Base-by-base conservation (phyloP, 2,329 filamentous ascomycete species). In the Triangularia setosa region DNA sequence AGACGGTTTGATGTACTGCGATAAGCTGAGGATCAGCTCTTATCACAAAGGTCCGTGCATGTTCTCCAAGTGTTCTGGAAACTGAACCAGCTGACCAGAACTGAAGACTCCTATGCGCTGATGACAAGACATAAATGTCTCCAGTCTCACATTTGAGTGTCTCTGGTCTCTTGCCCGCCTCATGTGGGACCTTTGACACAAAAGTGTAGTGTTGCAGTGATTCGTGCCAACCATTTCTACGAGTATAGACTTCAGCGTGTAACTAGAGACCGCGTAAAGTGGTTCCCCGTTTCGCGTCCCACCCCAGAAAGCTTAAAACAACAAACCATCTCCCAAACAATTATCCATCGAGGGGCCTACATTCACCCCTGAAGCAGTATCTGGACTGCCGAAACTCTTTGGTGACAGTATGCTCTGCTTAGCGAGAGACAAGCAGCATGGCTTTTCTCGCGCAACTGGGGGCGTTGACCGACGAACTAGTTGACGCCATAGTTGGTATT, bases 381-480 rank as follows among this genome's bases (percentile, higher is more conserved):
- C 35, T 40, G 35, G 35, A 14, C 16, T 40, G 4, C 1, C 6
- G 35, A n/a, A 40, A 40, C 30, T 48, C 40, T 6, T 8, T 21
- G n/a, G 3, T 23, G 40, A n/a, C 65, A 69, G 62, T 59, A 72
- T 70, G 69, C 65, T 23, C 56, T 62, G 21, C 23, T 28, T 35
- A 16, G 55, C 24, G 23, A 24, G 28, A 52, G 57, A 58, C 48
- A 40, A 48, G 1, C 62, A 66, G 57, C 33, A 96, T 96, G 91
- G 86, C 91, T 35, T 88, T 90, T 75, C 82, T 87, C 70, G 86
- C 88, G 68, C 84, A 81, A 73, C 77, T 93, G 63, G 83, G 82
- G 57, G 80, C 82, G 63, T 80, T 93, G 70, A 87, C 86, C 1
- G 89, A 91, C 67, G 87, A 92, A 73, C 84, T 97, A 30, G 83